phyloP scores from a whole-genome alignment of 306 rosid species.

The Corylus heterophylla region DNA sequence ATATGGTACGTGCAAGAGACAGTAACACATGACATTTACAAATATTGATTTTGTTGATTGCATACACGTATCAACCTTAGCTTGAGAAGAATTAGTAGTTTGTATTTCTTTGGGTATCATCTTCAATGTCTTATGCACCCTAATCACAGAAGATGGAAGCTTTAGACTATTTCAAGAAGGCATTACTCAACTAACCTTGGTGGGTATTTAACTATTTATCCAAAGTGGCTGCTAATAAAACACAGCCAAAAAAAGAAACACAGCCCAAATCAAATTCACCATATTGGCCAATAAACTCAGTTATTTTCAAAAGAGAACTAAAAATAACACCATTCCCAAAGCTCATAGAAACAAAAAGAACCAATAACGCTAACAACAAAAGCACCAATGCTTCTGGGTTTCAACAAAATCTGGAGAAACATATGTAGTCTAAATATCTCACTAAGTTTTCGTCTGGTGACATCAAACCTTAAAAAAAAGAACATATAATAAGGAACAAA shows the following conservation, averaged over 20 bases:
- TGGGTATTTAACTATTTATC: background rate
- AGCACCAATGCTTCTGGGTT: background rate
- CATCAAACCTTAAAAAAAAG: conserved; percentile 18
- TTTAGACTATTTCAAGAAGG: background rate
- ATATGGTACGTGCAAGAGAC: background rate
- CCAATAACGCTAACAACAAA: background rate
- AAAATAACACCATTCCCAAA: background rate
- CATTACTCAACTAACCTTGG: background rate
- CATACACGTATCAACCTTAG: conserved; percentile 3
- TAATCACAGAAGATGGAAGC: background rate
- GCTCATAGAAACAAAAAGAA: background rate
- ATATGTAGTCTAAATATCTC: background rate
- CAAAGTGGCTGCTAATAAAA: background rate
- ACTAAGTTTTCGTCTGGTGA: conserved; percentile 5
- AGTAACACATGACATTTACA: conserved; percentile 10
- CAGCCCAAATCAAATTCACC: background rate
- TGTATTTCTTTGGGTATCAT: background rate
- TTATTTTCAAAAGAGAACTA: background rate
- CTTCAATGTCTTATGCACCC: background rate
- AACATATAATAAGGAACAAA: conserved; percentile 11
- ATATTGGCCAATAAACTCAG: background rate
- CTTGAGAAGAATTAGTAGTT: conserved; percentile 4
- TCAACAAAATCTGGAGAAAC: background rate
- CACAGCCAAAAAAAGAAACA: background rate
- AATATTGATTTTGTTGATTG: conserved; percentile 8